Evolutionary conservation across 805 yeast species (phyloP).

Genomic region (Kodamaea kakaduensis): DNA sequence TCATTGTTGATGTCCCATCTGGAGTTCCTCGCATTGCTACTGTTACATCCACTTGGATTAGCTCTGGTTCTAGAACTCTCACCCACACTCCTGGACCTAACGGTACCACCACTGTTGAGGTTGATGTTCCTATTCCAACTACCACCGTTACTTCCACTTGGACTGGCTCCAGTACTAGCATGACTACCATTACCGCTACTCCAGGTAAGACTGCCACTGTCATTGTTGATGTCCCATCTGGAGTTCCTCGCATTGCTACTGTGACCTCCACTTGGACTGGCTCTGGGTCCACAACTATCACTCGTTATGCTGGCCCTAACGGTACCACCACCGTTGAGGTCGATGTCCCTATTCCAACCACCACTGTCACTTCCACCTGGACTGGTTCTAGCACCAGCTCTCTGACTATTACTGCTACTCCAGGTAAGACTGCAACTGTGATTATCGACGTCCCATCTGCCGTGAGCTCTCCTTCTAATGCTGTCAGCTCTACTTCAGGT

Average conservation of each 20-base stretch:
- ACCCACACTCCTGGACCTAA: slow-evolving; percentile 3
- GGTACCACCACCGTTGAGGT: slow-evolving; percentile 13
- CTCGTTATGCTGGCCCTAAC: slow-evolving; percentile 5
- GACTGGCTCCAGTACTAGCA: slow-evolving; percentile 6
- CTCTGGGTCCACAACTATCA: slow-evolving; percentile 7
- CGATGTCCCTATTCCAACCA: slow-evolving; percentile 8
- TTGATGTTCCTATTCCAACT: slow-evolving; percentile 7
- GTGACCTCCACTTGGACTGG: slow-evolving; percentile 6
- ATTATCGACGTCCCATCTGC: too few relatives aligned
- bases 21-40: slow-evolving; percentile 7
- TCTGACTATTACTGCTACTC: slow-evolving; percentile 9
- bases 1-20: slow-evolving; percentile 9
- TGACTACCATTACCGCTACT: slow-evolving; percentile 7
- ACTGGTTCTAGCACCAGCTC: slow-evolving; percentile 7
- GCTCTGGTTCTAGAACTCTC: slow-evolving; percentile 7
- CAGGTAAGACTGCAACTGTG: slow-evolving; percentile 10
- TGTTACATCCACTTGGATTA: slow-evolving; percentile 1
- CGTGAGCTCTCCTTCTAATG: too few relatives aligned
- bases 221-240: too few relatives aligned
- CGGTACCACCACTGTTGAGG: slow-evolving; percentile 12
- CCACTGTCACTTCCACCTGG: slow-evolving; percentile 8
- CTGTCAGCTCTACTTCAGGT: too few relatives aligned
- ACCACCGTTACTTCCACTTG: slow-evolving; percentile 7
- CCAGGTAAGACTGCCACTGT: slow-evolving; percentile 13
- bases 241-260: slow-evolving; percentile 7